phyloP scores from a whole-genome alignment of 2,329 filamentous ascomycete species.

The Fusarium compactum region DNA sequence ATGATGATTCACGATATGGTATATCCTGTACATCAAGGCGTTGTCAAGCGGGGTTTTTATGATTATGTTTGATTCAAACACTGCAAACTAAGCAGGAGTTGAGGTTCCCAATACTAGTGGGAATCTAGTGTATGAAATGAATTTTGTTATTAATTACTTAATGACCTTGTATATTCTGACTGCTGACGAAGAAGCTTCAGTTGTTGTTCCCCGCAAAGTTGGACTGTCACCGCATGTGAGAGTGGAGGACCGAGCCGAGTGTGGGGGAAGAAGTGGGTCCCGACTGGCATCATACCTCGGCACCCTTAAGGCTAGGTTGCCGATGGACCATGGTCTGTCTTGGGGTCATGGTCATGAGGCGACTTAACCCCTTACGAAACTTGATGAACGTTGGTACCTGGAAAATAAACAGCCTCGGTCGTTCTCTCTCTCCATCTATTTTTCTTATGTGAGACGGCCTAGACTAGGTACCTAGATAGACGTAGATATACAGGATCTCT shows the following conservation, averaged over 20 bases:
- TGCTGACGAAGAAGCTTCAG: not conserved
- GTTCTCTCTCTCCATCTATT: not conserved
- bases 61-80: not conserved
- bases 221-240: slow-evolving; percentile 34
- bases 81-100: not conserved
- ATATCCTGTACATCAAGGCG: slow-evolving; percentile 33
- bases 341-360: not conserved
- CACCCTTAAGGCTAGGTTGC: slow-evolving; percentile 17
- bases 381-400: not conserved
- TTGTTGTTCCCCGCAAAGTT: slow-evolving; percentile 18
- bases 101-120: slow-evolving; percentile 1
- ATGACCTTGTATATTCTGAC: not conserved
- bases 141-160: not conserved
- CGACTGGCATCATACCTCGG: slow-evolving; percentile 35
- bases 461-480: slow-evolving; percentile 5
- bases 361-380: not conserved
- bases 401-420: slow-evolving; percentile 21
- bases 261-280: slow-evolving; percentile 18
- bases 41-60: slow-evolving; percentile 6
- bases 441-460: slow-evolving; percentile 7
- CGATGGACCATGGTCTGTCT: slow-evolving; percentile 2
- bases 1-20: slow-evolving; percentile 25
- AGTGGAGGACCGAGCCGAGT: slow-evolving; percentile 37
- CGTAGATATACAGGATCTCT: not conserved
- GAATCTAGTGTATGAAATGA: not conserved